Conservation (phyloP, 202 grass and related monocot species). For the Digitaria exilis region DNA sequence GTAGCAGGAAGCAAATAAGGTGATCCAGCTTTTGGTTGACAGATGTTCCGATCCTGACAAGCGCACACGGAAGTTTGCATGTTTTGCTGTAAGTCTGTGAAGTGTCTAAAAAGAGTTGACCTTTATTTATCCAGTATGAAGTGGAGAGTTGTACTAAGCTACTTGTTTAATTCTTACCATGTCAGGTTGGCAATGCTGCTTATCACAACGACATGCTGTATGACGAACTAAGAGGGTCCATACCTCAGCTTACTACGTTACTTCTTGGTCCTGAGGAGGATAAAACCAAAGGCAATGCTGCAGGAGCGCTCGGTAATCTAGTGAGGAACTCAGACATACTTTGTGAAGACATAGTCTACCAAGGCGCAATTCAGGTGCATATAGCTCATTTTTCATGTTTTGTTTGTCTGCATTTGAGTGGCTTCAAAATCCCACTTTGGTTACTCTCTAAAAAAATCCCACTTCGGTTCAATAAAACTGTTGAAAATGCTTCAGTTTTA, state of each 20-base stretch:
- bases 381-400: conserved; percentile 15
- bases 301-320: conserved; percentile 88
- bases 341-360: conserved; percentile 70
- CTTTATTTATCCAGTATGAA: not conserved
- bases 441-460: no score
- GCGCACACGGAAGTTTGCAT: conserved; percentile 93
- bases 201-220: conserved; percentile 95
- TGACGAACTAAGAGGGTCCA: conserved; percentile 70
- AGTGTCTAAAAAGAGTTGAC: not conserved
- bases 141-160: not conserved
- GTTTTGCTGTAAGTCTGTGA: conserved; percentile 84
- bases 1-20: conserved; percentile 64
- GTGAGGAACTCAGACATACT: conserved; percentile 71
- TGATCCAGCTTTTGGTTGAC: conserved; percentile 86
- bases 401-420: not conserved
- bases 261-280: conserved; percentile 84
- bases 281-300: conserved; percentile 96
- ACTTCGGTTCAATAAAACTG: not conserved
- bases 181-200: conserved; percentile 94
- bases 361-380: conserved; percentile 76
- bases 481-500: not conserved
- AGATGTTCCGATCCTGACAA: conserved; percentile 91
- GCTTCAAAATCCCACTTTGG: not conserved
- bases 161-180: conserved; percentile 2
- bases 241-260: conserved; percentile 85